phyloP scores from a whole-genome alignment of 202 grass and related monocot genomes.

The Saccharum hybrid region DNA sequence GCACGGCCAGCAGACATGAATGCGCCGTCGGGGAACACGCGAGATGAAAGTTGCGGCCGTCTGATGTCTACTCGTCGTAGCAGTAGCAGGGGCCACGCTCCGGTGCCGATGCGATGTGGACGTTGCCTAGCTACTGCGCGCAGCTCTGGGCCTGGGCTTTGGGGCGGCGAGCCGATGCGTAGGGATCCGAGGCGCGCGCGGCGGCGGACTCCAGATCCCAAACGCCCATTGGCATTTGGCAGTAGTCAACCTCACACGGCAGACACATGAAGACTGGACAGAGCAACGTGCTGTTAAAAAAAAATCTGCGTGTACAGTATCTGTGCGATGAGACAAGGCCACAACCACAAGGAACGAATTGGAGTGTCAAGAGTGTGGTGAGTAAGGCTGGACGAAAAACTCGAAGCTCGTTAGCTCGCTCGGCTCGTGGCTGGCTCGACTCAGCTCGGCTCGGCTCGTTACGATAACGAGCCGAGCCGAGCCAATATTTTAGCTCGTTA shows the following conservation, averaged over 20 bases:
- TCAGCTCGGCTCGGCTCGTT: no score
- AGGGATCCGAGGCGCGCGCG: not conserved
- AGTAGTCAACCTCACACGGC: not conserved
- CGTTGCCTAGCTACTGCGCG: not conserved
- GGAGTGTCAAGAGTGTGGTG: not conserved
- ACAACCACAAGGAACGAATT: no score
- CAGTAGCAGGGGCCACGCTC: not conserved
- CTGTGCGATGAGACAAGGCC: not conserved
- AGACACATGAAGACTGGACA: not conserved
- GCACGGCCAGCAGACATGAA: not conserved
- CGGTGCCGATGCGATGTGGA: not conserved
- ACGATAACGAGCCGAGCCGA: no score
- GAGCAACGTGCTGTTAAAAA: not conserved
- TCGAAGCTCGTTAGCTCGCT: no score
- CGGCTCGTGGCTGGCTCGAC: no score
- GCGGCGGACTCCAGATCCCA: not conserved
- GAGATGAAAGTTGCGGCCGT: not conserved
- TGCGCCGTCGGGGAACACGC: not conserved
- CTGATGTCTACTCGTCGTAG: not conserved
- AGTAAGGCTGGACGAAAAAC: no score
- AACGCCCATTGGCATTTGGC: not conserved
- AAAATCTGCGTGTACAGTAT: not conserved
- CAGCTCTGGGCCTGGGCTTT: not conserved
- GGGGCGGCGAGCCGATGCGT: not conserved
- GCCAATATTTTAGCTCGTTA: no score